These are phyloP conservation scores for Mallotus repandus DNA, from an alignment of 441 rosid species.

Conservation along the genomic window DNA sequence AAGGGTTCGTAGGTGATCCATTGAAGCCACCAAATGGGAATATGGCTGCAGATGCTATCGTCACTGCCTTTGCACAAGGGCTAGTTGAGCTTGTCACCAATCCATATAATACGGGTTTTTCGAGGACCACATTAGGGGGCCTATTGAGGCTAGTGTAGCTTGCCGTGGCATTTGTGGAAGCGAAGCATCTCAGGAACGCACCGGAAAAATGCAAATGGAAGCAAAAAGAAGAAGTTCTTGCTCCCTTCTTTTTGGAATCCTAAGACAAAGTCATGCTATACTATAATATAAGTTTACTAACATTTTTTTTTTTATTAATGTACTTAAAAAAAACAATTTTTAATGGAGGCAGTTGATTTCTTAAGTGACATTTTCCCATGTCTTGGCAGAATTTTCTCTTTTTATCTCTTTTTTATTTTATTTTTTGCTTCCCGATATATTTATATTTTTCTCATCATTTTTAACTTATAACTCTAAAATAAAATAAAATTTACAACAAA, in stretches of 20 bases:
- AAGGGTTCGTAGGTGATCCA: slow-evolving; percentile 40
- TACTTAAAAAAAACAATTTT: too few relatives aligned
- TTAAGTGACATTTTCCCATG: too few relatives aligned
- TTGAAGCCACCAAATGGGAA: slow-evolving; percentile 56
- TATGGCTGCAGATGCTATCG: slow-evolving; percentile 58
- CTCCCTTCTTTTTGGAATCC: slow-evolving; percentile 63
- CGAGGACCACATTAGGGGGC: background rate
- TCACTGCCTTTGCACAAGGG: slow-evolving; percentile 50
- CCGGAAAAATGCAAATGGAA: slow-evolving; percentile 45
- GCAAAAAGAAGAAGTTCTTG: slow-evolving; percentile 47
- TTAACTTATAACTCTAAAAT: too few relatives aligned
- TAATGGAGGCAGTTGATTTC: too few relatives aligned
- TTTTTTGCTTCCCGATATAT: too few relatives aligned
- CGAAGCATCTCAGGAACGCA: slow-evolving; percentile 35
- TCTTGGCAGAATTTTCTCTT: too few relatives aligned
- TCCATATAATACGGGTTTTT: slow-evolving; percentile 36
- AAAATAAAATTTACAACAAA: too few relatives aligned
- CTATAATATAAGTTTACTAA: slow-evolving; percentile 22
- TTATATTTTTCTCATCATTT: too few relatives aligned
- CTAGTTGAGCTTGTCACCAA: slow-evolving; percentile 46
- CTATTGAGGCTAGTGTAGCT: slow-evolving; percentile 35
- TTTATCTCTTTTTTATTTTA: too few relatives aligned
- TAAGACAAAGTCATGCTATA: slow-evolving; percentile 37
- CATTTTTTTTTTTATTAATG: too few relatives aligned
- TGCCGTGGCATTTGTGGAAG: slow-evolving; percentile 48